Evolutionary conservation across 768 basidiomycete genomes (phyloP), one percentile per base, ranked within the genome.

Genomic region (Amanita rimosa): DNA sequence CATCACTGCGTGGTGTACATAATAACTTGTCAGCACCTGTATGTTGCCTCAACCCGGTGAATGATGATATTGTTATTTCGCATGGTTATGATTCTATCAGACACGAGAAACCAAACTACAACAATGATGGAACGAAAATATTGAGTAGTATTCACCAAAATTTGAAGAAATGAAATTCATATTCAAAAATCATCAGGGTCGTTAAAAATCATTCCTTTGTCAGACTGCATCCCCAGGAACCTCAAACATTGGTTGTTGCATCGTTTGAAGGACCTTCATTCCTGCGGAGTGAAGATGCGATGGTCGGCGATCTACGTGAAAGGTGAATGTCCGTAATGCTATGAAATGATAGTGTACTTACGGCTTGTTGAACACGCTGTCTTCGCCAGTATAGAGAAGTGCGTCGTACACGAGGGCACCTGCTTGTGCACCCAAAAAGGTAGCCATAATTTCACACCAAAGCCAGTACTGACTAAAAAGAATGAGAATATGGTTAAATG

Each of bases 391-490:
- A 64, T 72, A 85, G 39, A 84, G 39, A 43, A 83, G 64, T 1
- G 62, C 38, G 54, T 86, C 84, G 53, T 85, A 86, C 39, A 75
- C 52, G 48, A 77, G 58, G 5, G 71, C 66, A 14, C 75, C 83
- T 2, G 64, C 58, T 46, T 76, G 69, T 36, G 70, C 80, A 19
- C 84, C 81, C 17, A 73, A 49, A 53, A 81, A 70, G 5, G 80
- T 72, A 4, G 68, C 83, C 35, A 82, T 60, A 17, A 82, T 51
- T 14, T 80, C 73, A 53, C 75, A 76, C 83, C 82, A 86, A n/a
- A 85, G 48, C 83, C 81, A 85, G 58, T 83, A 85, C 53, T 85
- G 81, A 53, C 70, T 74, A 60, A 44, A 65, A 35, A 57, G 6
- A 38, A 37, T 48, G 10, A 37, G 35, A 51, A 52, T 60, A 27